Percentiles rank a stretch among this genome's conserved stretches.
These are phyloP conservation scores for Haemoproteus tartakovskyi DNA, from an alignment of 169 alveolate genomes.

Conservation along the genomic window DNA sequence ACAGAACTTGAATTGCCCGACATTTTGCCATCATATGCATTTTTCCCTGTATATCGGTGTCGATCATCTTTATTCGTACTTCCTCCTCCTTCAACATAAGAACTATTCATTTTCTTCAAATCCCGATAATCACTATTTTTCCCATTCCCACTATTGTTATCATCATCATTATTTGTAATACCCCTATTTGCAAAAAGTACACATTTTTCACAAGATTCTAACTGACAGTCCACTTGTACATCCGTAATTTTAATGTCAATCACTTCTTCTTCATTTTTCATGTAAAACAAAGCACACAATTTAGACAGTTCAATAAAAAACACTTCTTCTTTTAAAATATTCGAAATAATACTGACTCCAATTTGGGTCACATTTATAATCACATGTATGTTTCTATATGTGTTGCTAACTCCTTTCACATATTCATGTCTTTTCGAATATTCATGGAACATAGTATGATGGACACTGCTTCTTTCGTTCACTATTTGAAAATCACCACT, in stretches of 20 bases:
- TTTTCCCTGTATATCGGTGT: too few relatives aligned
- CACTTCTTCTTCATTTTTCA: conserved; percentile 81
- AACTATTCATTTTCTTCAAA: too few relatives aligned
- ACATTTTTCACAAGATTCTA: conserved; percentile 70
- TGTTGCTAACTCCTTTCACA: conserved; percentile 32
- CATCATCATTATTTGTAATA: too few relatives aligned
- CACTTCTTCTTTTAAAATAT: conserved; percentile 79
- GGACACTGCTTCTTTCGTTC: too few relatives aligned
- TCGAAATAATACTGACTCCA: conserved; percentile 81
- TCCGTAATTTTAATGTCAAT: conserved; percentile 78
- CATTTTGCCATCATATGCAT: too few relatives aligned
- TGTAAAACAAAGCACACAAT: conserved; percentile 72
- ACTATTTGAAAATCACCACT: too few relatives aligned
- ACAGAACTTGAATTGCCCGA: too few relatives aligned
- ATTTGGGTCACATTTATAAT: conserved; percentile 74
- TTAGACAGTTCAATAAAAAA: conserved; percentile 80
- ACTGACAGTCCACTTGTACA: conserved; percentile 82
- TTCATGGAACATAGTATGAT: too few relatives aligned
- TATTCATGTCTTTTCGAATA: conserved; percentile 14
- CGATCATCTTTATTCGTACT: too few relatives aligned
- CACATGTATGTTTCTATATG: conserved; percentile 57
- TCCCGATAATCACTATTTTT: not conserved
- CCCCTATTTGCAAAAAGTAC: conserved; percentile 75
- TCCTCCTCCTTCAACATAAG: too few relatives aligned
- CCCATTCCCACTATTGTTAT: not conserved